Evolutionary conservation across 176 grass and related monocot genomes (phyloP).

Genomic region (Ensete glaucum): DNA sequence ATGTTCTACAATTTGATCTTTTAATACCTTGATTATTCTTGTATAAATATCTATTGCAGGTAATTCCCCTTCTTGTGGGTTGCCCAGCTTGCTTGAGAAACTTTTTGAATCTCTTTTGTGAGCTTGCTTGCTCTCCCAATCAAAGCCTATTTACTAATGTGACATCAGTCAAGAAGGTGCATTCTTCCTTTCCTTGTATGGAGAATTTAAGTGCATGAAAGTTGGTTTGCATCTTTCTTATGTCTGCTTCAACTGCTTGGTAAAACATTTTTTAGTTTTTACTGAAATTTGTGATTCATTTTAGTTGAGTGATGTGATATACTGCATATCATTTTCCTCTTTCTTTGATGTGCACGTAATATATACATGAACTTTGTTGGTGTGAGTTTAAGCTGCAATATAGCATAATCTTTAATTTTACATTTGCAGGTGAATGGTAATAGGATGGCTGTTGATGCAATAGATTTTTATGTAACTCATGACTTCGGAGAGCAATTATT

Average conservation of each 20-base stretch:
- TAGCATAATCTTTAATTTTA: constrained; percentile 17
- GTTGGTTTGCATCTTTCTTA: no score
- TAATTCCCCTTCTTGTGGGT: constrained; percentile 95
- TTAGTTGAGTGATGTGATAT: no score
- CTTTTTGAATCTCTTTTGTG: constrained; percentile 92
- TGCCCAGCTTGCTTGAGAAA: constrained; percentile 98
- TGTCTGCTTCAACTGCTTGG: neutral
- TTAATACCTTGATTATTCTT: constrained; percentile 2
- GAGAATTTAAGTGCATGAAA: no score
- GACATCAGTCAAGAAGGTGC: constrained; percentile 72
- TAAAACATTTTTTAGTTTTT: neutral
- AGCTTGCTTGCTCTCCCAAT: constrained; percentile 88
- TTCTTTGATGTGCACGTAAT: no score
- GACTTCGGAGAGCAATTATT: constrained; percentile 65
- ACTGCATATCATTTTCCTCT: no score
- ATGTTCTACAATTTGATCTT: neutral
- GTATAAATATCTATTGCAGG: constrained; percentile 40
- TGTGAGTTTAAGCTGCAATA: constrained; percentile 9
- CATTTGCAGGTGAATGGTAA: constrained; percentile 55
- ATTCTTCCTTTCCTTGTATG: constrained; percentile 21
- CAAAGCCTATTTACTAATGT: constrained; percentile 97
- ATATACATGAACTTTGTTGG: neutral
- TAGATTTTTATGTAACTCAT: constrained; percentile 77
- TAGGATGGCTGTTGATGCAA: constrained; percentile 53
- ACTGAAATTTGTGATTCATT: neutral